These are phyloP conservation scores for Cordyceps cateniannulata DNA, from an alignment of 2,329 filamentous ascomycete genomes.

Conservation along the genomic window DNA sequence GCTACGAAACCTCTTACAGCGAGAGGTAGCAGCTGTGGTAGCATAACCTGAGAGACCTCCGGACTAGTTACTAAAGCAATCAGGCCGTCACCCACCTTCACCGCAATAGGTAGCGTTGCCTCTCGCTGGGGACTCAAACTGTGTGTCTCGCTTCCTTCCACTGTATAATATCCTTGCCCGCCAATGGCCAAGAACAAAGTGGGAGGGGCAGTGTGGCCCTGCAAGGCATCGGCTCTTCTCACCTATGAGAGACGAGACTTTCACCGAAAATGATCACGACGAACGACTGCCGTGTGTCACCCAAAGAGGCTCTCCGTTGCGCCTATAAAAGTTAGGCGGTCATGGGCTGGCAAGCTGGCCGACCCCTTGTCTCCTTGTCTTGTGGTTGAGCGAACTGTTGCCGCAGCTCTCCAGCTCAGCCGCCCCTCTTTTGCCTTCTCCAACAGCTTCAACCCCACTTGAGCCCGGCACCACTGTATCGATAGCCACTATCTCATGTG, in stretches of 20 bases:
- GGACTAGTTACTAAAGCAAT: not conserved
- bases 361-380: not conserved
- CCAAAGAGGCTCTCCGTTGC: not conserved
- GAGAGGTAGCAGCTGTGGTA: not conserved
- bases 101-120: not conserved
- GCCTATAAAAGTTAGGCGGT: not conserved
- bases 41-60: not conserved
- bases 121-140: not conserved
- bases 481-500: constrained; percentile 13
- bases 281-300: constrained; percentile 2
- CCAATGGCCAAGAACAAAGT: not conserved
- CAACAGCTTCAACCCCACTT: not conserved
- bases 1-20: not conserved
- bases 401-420: not conserved
- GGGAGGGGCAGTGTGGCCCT: constrained; percentile 4
- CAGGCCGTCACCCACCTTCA: not conserved
- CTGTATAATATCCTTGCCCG: not conserved
- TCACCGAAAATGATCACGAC: constrained; percentile 5
- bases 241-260: constrained; percentile 2
- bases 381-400: not conserved
- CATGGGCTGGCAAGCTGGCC: not conserved
- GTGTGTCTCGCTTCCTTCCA: not conserved
- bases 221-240: not conserved
- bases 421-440: constrained; percentile 3
- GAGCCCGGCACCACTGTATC: not conserved